phyloP scores from a whole-genome alignment of 768 basidiomycete genomes.

The Harrya chromipes region DNA sequence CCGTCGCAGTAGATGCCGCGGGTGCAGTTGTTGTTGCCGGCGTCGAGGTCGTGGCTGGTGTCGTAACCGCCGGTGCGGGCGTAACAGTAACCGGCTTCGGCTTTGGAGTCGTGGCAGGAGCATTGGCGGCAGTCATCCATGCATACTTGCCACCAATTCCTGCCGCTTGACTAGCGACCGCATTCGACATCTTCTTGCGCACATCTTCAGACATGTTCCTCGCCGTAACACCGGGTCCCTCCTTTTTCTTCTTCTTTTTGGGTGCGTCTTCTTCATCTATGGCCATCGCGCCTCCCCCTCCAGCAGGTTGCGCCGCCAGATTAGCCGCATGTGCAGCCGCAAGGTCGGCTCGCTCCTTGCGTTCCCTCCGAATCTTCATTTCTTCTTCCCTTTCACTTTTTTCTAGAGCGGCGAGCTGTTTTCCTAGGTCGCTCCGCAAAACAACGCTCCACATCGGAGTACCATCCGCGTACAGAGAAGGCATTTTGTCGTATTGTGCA shows the following conservation, averaged over 20 bases:
- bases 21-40: constrained; percentile 34
- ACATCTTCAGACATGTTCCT: constrained; percentile 91
- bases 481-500: constrained; percentile 63
- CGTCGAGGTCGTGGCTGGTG: constrained; percentile 24
- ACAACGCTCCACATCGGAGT: constrained; percentile 82
- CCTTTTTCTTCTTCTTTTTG: constrained; percentile 80
- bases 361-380: constrained; percentile 64
- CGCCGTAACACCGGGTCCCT: constrained; percentile 80
- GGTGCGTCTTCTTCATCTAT: constrained; percentile 54
- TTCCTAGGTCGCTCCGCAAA: constrained; percentile 75
- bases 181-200: constrained; percentile 88
- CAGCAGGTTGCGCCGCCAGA: constrained; percentile 55
- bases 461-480: constrained; percentile 62
- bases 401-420: constrained; percentile 74
- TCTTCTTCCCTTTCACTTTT: constrained; percentile 84
- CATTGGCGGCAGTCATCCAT: constrained; percentile 78
- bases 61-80: constrained; percentile 28
- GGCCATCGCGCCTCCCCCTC: constrained; percentile 22
- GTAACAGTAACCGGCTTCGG: constrained; percentile 33
- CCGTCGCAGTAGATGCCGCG: constrained; percentile 24
- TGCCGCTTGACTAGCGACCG: constrained; percentile 85
- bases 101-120: constrained; percentile 41
- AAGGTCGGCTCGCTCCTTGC: constrained; percentile 74
- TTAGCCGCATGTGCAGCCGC: constrained; percentile 68
- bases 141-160: constrained; percentile 79